Evolutionary conservation across 495 filamentous ascomycete species (phyloP), one percentile per base, ranked within the genome.

Genomic region (Xylaria intraflava): DNA sequence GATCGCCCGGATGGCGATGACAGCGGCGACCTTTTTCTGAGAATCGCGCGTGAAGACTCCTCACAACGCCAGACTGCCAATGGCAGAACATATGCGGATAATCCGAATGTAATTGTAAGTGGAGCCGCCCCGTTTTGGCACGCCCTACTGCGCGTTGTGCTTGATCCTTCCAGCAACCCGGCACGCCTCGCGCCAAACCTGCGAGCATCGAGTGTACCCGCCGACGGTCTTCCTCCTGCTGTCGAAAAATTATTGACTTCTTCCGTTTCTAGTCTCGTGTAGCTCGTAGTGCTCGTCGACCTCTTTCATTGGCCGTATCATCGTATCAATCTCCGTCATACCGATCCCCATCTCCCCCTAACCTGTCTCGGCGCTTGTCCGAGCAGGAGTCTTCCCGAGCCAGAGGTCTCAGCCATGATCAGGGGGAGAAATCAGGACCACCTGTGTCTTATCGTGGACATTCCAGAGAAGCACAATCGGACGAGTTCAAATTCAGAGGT

Each of bases 11-110:
- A 70, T 55, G 71, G 66, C 29, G 76, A 76, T 39, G 74, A 75
- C 42, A 75, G 61, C 10, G 75, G 72, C 44, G 78, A 82, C 62
- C 58, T 80, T 23, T 82, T 82, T 52, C 71, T 82, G 41, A 72
- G 65, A 29, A 76, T 79, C 43, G 78, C 78, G 17, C 62, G 69
- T 29, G 77, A 82, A 53, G 73, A 78, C 36, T 51, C 69, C 33
- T 56, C 62, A 26, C 69, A 62, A n/a, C 72, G 68, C 40, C 53
- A 49, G 17, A 52, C 52, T 29, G 67, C 69, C 22, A 52, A 61
- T 5, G 56, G 64, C 24, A 60, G 56, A 26, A 56, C 41, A 20
- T 63, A 63, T 54, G 53, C 56, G 8, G 68, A 70, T 8, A 72
- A 63, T 17, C 62, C 65, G 48, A 69, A 64, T 46, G 59, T 64